Conservation (phyloP, 441 rosid genomes). For the Breynia disticha region DNA sequence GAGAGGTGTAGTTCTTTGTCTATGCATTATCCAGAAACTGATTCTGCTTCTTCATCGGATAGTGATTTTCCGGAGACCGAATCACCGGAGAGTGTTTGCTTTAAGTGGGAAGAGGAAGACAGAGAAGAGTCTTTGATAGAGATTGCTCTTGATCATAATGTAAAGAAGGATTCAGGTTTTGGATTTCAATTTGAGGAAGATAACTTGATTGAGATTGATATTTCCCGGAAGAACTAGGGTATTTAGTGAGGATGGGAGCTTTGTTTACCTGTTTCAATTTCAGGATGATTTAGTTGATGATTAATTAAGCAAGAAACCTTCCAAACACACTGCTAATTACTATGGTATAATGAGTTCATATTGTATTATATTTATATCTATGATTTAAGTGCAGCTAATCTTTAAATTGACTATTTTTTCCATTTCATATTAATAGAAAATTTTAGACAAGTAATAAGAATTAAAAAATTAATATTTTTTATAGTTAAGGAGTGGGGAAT, state of each 20-base stretch:
- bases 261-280: background rate
- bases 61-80: constrained; percentile 22
- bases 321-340: background rate
- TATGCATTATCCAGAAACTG: constrained; percentile 48
- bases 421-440: no score
- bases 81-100: constrained; percentile 23
- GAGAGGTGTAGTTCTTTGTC: constrained; percentile 38
- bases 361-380: no score
- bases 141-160: constrained; percentile 32
- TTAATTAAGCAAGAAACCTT: no score
- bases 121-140: constrained; percentile 48
- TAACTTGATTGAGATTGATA: constrained; percentile 58
- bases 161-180: constrained; percentile 1
- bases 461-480: no score
- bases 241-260: background rate
- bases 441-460: no score
- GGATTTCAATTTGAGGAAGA: constrained; percentile 57
- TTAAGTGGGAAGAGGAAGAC: constrained; percentile 37
- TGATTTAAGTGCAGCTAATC: no score
- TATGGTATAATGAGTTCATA: background rate
- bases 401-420: no score
- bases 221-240: constrained; percentile 17
- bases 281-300: background rate
- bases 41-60: constrained; percentile 44
- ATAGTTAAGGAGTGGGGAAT: no score